These are phyloP conservation scores for Haplosporangium sp. DNA, from an alignment of 371 early-diverging fungal genomes.

Conservation along the genomic window DNA sequence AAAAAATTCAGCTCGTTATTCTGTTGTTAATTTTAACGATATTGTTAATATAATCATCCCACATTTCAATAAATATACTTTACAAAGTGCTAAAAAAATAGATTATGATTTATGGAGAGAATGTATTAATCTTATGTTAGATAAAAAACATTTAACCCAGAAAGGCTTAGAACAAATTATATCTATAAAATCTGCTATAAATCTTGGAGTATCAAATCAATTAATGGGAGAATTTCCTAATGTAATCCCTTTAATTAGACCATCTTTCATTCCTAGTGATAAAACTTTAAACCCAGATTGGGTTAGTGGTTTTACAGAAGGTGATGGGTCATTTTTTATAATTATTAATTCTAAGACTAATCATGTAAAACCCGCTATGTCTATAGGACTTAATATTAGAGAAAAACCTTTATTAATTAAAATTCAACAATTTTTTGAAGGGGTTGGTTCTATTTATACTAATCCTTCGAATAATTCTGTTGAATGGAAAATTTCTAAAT, in stretches of 20 bases:
- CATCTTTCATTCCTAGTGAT: conserved; percentile 1
- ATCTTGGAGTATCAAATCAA: background rate
- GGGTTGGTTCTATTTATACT: background rate
- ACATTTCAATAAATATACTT: conserved; percentile 15
- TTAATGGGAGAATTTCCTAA: background rate
- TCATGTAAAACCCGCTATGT: background rate
- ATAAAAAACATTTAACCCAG: conserved; percentile 5
- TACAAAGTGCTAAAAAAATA: conserved; percentile 11
- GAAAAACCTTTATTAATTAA: background rate
- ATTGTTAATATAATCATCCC: conserved; percentile 18
- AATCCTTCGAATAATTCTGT: background rate
- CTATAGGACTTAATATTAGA: background rate
- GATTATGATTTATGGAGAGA: conserved; percentile 8
- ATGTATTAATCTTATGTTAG: conserved; percentile 5
- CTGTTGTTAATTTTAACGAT: background rate
- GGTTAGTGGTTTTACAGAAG: conserved; percentile 5
- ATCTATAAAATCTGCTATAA: background rate
- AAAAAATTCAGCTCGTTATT: no score
- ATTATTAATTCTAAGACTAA: background rate
- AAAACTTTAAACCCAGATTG: conserved; percentile 1
- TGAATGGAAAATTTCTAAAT: background rate
- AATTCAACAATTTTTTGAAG: background rate
- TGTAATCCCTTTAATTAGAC: background rate
- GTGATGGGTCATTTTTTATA: background rate
- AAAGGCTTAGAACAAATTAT: conserved; percentile 1